Evolutionary conservation across 305 asterid genomes (phyloP).

Genomic region (Fraxinus albicans): DNA sequence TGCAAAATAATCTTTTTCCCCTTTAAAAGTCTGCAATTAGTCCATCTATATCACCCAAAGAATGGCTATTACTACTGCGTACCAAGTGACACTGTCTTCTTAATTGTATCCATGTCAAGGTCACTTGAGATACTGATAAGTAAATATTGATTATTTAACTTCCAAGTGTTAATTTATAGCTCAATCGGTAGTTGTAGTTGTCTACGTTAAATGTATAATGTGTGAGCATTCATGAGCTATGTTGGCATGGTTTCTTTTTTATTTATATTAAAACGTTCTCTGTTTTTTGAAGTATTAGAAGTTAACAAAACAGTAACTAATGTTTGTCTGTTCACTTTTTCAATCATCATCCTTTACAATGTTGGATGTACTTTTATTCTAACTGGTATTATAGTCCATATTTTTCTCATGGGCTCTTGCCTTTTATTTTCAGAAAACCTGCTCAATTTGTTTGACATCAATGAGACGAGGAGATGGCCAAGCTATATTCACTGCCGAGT

Average conservation of each 20-base stretch:
- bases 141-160: background rate
- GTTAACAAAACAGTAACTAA: background rate
- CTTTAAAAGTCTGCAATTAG: background rate
- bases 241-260: background rate
- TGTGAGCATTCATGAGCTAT: background rate
- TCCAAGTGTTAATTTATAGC: background rate
- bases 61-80: background rate
- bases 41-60: background rate
- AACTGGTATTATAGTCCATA: background rate
- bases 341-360: background rate
- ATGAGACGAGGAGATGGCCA: conserved; percentile 86
- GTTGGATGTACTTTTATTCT: background rate
- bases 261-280: background rate
- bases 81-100: background rate
- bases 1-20: background rate
- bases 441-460: conserved; percentile 76
- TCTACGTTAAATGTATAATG: background rate
- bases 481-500: conserved; percentile 87
- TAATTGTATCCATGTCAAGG: background rate
- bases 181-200: background rate
- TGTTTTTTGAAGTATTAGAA: background rate
- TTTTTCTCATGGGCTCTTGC: conserved; percentile 16
- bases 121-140: background rate
- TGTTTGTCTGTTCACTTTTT: background rate
- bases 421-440: conserved; percentile 52